Percentiles rank a stretch among this genome's conserved stretches.
phyloP scores from a whole-genome alignment of 2,329 filamentous ascomycete species.

The Helminthosporium solani region DNA sequence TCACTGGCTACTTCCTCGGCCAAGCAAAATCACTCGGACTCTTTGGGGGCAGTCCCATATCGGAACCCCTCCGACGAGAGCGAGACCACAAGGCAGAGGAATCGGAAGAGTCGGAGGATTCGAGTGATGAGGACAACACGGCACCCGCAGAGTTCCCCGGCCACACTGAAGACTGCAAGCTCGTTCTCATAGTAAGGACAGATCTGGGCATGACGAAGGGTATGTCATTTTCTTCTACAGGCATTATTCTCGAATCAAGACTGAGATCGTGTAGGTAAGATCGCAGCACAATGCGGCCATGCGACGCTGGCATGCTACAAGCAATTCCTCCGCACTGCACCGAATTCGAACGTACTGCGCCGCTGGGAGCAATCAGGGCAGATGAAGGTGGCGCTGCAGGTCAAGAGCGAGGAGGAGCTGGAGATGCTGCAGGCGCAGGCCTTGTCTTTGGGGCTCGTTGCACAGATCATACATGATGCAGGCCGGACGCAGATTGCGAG shows the following conservation, averaged over 20 bases:
- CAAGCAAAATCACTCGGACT: constrained; percentile 69
- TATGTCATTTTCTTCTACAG: constrained; percentile 44
- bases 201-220: constrained; percentile 98
- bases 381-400: constrained; percentile 89
- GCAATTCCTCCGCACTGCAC: constrained; percentile 59
- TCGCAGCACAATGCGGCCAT: constrained; percentile 91
- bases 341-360: constrained; percentile 65
- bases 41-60: constrained; percentile 58
- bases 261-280: constrained; percentile 69
- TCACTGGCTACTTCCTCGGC: constrained; percentile 74
- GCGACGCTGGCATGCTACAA: constrained; percentile 99
- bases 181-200: constrained; percentile 87
- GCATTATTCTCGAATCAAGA: neutral
- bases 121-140: constrained; percentile 31
- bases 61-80: constrained; percentile 12
- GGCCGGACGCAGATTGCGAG: constrained; percentile 94
- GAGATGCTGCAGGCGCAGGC: constrained; percentile 78
- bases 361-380: constrained; percentile 87
- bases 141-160: constrained; percentile 48
- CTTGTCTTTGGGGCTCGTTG: constrained; percentile 78
- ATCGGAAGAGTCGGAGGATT: constrained; percentile 26
- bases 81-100: constrained; percentile 14
- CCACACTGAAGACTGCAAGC: constrained; percentile 81
- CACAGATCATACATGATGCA: constrained; percentile 91
- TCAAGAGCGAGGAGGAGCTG: constrained; percentile 78